Conservation (phyloP, 495 filamentous ascomycete genomes). For the Parachaetomium inaequale region DNA sequence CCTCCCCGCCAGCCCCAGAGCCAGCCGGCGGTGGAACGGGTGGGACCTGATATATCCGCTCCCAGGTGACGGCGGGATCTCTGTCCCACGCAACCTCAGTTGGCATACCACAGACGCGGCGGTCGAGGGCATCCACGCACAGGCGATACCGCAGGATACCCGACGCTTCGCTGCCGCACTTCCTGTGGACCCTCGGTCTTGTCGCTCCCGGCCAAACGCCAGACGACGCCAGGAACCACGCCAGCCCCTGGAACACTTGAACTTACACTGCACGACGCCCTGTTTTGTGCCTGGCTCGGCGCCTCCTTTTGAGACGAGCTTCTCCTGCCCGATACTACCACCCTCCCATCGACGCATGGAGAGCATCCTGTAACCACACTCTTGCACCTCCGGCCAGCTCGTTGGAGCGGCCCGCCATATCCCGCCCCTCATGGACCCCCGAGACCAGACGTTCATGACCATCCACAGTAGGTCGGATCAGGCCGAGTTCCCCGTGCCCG, state of each 20-base stretch:
- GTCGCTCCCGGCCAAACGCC: constrained; percentile 4
- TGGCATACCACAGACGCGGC: constrained; percentile 17
- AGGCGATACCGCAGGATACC: constrained; percentile 12
- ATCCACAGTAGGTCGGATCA: constrained; percentile 68
- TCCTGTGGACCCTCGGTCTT: constrained; percentile 16
- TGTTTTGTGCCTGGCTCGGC: constrained; percentile 18
- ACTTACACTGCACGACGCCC: constrained; percentile 14
- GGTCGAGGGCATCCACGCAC: constrained; percentile 17
- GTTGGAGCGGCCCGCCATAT: constrained; percentile 34
- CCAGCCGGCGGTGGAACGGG: constrained; percentile 18
- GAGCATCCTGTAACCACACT: constrained; percentile 30
- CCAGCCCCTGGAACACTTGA: constrained; percentile 13
- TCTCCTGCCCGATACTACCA: constrained; percentile 12
- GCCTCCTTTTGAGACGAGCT: constrained; percentile 20
- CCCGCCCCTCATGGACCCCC: constrained; percentile 56
- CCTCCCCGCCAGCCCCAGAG: constrained; percentile 2
- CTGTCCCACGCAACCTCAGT: constrained; percentile 36
- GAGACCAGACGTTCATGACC: constrained; percentile 83
- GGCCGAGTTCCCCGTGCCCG: neutral
- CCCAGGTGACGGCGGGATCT: constrained; percentile 43
- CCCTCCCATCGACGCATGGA: constrained; percentile 29
- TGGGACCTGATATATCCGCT: constrained; percentile 25
- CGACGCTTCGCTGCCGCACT: constrained; percentile 11
- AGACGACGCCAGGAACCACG: constrained; percentile 5
- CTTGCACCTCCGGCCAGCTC: constrained; percentile 32